A percentile compares a stretch with the other conserved stretches of the same genome.
These are phyloP conservation scores for Aureobasidium sp. DNA, from an alignment of 2,329 filamentous ascomycete genomes.

Conservation along the genomic window DNA sequence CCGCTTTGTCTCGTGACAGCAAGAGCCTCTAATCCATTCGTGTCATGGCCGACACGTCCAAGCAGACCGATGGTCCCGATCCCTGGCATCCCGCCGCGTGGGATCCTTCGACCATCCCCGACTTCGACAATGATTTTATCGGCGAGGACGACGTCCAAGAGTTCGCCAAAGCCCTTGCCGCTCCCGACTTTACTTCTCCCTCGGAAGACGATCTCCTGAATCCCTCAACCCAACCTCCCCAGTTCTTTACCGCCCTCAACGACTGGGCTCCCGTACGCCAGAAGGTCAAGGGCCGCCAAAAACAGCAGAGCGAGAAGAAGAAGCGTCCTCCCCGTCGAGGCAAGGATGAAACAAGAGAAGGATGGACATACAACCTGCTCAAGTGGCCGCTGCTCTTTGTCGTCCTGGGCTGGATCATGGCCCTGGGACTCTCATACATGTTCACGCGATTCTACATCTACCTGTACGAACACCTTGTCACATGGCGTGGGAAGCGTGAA, in stretches of 20 bases:
- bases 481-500: constrained; percentile 77
- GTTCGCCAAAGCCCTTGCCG: constrained; percentile 74
- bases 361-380: constrained; percentile 76
- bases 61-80: constrained; percentile 44
- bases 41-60: constrained; percentile 36
- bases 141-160: constrained; percentile 61
- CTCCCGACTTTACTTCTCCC: constrained; percentile 61
- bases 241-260: constrained; percentile 80
- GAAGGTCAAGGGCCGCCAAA: constrained; percentile 45
- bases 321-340: constrained; percentile 37
- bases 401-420: constrained; percentile 70
- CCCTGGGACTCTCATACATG: constrained; percentile 65
- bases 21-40: not conserved
- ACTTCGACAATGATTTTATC: constrained; percentile 70
- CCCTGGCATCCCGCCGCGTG: constrained; percentile 56
- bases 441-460: constrained; percentile 82
- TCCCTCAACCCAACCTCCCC: constrained; percentile 33
- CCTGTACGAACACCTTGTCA: constrained; percentile 81
- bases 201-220: constrained; percentile 47
- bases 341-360: constrained; percentile 89
- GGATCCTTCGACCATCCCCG: constrained; percentile 64
- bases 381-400: constrained; percentile 86
- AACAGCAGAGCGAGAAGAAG: constrained; percentile 26
- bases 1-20: not conserved
- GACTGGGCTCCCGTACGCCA: constrained; percentile 90